These are phyloP conservation scores for Penicillium cinerascens DNA, from an alignment of 495 filamentous ascomycete species.

Conservation along the genomic window DNA sequence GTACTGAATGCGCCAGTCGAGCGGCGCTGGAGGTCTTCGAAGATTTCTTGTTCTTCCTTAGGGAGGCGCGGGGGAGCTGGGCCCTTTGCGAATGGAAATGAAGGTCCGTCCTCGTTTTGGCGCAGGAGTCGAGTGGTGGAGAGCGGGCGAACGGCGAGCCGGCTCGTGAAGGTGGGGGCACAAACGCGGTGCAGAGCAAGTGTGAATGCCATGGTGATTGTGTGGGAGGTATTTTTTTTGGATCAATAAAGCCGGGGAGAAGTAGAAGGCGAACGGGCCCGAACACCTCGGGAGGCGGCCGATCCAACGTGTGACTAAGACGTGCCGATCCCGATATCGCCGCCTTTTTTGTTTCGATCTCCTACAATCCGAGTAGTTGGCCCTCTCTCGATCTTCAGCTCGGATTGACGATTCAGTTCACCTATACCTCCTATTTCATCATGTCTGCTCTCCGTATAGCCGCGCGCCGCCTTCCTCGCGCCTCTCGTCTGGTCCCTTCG, in stretches of 20 bases:
- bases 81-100: constrained; percentile 40
- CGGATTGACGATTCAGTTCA: constrained; percentile 5
- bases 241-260: constrained; percentile 3
- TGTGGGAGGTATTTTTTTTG: constrained; percentile 4
- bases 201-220: constrained; percentile 12
- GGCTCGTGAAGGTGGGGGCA: constrained; percentile 12
- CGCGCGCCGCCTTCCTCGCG: constrained; percentile 39
- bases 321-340: constrained; percentile 37
- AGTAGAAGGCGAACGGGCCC: constrained; percentile 1
- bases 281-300: constrained; percentile 13
- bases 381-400: neutral
- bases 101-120: constrained; percentile 28
- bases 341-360: constrained; percentile 21
- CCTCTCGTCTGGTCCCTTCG: constrained; percentile 26
- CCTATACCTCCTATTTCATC: constrained; percentile 3
- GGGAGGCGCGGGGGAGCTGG: constrained; percentile 83
- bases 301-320: constrained; percentile 27
- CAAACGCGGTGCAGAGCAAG: constrained; percentile 18
- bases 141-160: constrained; percentile 29
- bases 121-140: constrained; percentile 32
- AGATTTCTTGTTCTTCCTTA: constrained; percentile 85
- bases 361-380: constrained; percentile 1
- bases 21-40: constrained; percentile 74
- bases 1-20: constrained; percentile 75
- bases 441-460: constrained; percentile 34